Percentiles rank a stretch among this genome's conserved stretches.
These are phyloP conservation scores for Albugo candida DNA, from an alignment of 352 stramenopile species.

Conservation along the genomic window DNA sequence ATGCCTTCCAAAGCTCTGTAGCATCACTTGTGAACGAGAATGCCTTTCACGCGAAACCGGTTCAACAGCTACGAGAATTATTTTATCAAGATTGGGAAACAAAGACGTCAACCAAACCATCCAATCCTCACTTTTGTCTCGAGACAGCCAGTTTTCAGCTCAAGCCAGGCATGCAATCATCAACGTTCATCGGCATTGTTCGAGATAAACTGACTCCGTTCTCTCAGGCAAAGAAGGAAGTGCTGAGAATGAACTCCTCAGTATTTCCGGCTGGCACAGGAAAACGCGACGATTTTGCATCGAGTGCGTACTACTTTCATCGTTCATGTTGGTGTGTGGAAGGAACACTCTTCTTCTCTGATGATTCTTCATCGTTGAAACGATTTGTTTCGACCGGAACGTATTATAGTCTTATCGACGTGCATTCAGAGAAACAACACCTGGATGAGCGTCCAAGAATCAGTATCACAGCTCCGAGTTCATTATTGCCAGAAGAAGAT, in stretches of 20 bases:
- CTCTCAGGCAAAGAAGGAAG: conserved; percentile 18
- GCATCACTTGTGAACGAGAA: conserved; percentile 29
- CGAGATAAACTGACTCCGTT: conserved; percentile 27
- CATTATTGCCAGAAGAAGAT: not conserved
- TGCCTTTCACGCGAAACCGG: conserved; percentile 36
- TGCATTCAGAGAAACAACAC: not conserved
- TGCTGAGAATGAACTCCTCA: conserved; percentile 20
- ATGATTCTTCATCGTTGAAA: conserved; percentile 22
- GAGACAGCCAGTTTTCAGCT: conserved; percentile 27
- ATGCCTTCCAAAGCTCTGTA: conserved; percentile 41
- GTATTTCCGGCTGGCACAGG: conserved; percentile 10
- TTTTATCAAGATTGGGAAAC: conserved; percentile 24
- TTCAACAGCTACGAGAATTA: conserved; percentile 23
- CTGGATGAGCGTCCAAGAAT: too few species aligned
- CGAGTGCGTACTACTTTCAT: not conserved
- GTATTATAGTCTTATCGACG: conserved; percentile 13
- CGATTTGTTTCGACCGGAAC: conserved; percentile 37
- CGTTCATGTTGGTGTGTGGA: conserved; percentile 33
- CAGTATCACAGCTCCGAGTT: too few species aligned
- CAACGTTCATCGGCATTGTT: conserved; percentile 29
- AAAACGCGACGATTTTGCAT: conserved; percentile 17
- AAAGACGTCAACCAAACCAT: conserved; percentile 2
- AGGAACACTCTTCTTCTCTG: conserved; percentile 23
- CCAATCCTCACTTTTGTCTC: conserved; percentile 11
- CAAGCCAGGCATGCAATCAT: conserved; percentile 23